phyloP scores from a whole-genome alignment of 805 yeast species.

The Nakazawaea anatomiae region DNA sequence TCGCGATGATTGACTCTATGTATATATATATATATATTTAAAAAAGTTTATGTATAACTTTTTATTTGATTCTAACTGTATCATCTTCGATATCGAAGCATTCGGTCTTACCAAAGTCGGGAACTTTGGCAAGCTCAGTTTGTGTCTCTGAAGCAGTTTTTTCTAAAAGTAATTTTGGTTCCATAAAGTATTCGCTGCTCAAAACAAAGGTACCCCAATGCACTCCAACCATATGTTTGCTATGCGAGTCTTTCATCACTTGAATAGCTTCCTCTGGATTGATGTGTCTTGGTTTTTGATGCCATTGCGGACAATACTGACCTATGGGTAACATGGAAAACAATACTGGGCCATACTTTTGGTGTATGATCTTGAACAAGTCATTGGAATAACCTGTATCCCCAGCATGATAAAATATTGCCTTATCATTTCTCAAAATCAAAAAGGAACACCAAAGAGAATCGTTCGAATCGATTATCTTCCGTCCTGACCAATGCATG shows the following conservation, averaged over 20 bases:
- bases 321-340: constrained; percentile 88
- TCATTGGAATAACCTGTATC: constrained; percentile 88
- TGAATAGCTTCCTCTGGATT: constrained; percentile 72
- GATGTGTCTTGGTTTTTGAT: constrained; percentile 83
- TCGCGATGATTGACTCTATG: background rate
- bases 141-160: constrained; percentile 37
- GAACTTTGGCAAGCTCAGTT: constrained; percentile 44
- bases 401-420: constrained; percentile 86
- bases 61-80: background rate
- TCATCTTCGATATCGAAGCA: constrained; percentile 35
- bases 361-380: constrained; percentile 60
- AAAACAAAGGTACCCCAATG: constrained; percentile 96
- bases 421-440: constrained; percentile 57
- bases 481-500: constrained; percentile 95
- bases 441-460: constrained; percentile 89
- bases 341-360: constrained; percentile 55
- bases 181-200: constrained; percentile 82
- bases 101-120: constrained; percentile 72
- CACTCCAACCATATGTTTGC: constrained; percentile 70
- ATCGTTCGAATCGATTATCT: constrained; percentile 69
- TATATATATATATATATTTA: background rate
- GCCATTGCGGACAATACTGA: constrained; percentile 94
- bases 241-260: constrained; percentile 57
- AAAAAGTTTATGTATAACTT: background rate
- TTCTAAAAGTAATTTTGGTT: constrained; percentile 63